A percentile compares a stretch with the other conserved stretches of the same genome.
phyloP scores from a whole-genome alignment of 208 protist species.

The Herpetomonas tarakana region DNA sequence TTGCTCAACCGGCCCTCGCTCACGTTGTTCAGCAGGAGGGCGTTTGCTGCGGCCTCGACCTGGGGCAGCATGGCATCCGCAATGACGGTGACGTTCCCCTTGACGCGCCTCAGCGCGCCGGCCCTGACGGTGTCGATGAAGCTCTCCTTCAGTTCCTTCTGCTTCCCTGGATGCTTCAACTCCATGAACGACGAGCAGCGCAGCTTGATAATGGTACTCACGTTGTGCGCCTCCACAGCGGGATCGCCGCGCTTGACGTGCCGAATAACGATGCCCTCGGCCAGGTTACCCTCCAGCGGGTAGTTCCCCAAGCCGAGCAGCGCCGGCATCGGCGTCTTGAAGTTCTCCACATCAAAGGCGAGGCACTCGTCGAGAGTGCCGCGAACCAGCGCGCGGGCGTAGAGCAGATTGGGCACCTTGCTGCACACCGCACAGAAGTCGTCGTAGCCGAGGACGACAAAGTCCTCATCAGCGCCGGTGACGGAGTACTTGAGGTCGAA shows the following conservation, averaged over 20 bases:
- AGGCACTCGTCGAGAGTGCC: constrained; percentile 80
- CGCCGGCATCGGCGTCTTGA: constrained; percentile 73
- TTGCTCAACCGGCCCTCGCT: constrained; percentile 82
- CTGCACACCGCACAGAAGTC: constrained; percentile 73
- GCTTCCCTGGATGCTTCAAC: constrained; percentile 88
- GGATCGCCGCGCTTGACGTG: constrained; percentile 71
- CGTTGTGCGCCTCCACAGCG: constrained; percentile 55
- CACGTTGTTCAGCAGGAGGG: constrained; percentile 80
- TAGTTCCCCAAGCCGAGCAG: constrained; percentile 87
- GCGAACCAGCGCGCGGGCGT: constrained; percentile 71
- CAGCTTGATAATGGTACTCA: constrained; percentile 87
- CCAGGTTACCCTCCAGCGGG: constrained; percentile 85
- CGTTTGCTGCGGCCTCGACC: constrained; percentile 78
- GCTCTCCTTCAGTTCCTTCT: constrained; percentile 85
- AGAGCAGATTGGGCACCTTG: constrained; percentile 68
- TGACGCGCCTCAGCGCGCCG: constrained; percentile 59
- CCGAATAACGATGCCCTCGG: constrained; percentile 86
- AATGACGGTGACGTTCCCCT: constrained; percentile 63
- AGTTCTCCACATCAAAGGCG: constrained; percentile 89
- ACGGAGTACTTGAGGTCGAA: constrained; percentile 88
- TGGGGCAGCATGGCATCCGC: constrained; percentile 76
- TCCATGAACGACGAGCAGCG: constrained; percentile 88
- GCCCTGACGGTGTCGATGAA: constrained; percentile 84
- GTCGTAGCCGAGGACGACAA: constrained; percentile 76
- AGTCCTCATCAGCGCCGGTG: constrained; percentile 67